A percentile compares a stretch with the other conserved stretches of the same genome.
phyloP scores from a whole-genome alignment of 164 flowering plant genomes.

The Annona squamosa region DNA sequence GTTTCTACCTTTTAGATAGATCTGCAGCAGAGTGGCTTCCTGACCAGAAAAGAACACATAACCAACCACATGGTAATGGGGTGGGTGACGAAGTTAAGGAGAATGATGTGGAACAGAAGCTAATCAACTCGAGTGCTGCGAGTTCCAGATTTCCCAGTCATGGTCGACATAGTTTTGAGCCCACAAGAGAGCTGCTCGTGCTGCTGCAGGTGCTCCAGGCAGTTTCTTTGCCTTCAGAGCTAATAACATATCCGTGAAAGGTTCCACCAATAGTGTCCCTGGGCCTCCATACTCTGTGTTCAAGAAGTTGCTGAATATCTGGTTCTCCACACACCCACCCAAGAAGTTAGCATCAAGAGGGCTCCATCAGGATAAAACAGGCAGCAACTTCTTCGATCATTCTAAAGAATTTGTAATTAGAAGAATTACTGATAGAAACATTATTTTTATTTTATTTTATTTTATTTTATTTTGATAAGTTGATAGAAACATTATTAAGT shows the following conservation, averaged over 20 bases:
- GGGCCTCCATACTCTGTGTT: constrained; percentile 68
- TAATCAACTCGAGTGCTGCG: constrained; percentile 17
- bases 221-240: constrained; percentile 58
- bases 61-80: neutral
- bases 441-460: no score
- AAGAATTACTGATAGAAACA: no score
- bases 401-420: no score
- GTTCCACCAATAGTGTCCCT: constrained; percentile 74
- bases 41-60: neutral
- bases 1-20: neutral
- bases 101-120: neutral
- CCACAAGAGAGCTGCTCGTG: constrained; percentile 66
- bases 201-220: constrained; percentile 63
- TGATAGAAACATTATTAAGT: no score
- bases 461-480: no score
- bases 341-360: neutral
- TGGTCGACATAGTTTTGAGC: constrained; percentile 68
- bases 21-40: neutral
- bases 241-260: constrained; percentile 71
- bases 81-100: neutral
- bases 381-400: neutral
- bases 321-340: constrained; percentile 11
- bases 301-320: constrained; percentile 67
- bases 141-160: constrained; percentile 66
- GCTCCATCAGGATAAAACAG: neutral